Evolutionary conservation across 495 filamentous ascomycete genomes (phyloP).

Genomic region (Aspergillus nidulans): DNA sequence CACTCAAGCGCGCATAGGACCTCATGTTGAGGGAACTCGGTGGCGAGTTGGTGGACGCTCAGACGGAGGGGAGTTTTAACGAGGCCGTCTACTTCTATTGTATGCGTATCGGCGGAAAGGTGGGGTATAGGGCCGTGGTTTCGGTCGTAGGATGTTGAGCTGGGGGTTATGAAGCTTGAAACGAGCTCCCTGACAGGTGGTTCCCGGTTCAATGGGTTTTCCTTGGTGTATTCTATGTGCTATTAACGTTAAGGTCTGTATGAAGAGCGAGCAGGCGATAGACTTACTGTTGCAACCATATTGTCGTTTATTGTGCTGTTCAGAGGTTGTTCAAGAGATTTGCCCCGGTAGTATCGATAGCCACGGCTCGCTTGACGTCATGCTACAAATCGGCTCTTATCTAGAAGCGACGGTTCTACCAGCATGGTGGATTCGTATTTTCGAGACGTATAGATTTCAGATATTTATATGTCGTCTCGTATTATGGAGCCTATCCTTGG

Average conservation of each 20-base stretch:
- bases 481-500: too few relatives aligned
- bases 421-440: too few relatives aligned
- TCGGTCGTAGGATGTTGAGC: conserved; percentile 40
- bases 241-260: background rate
- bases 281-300: conserved; percentile 6
- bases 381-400: background rate
- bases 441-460: too few relatives aligned
- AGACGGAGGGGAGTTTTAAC: conserved; percentile 29
- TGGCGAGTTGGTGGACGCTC: conserved; percentile 33
- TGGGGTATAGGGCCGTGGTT: conserved; percentile 53
- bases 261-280: background rate
- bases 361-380: background rate
- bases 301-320: background rate
- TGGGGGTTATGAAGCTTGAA: conserved; percentile 39
- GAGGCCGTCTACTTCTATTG: conserved; percentile 38
- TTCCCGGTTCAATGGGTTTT: conserved; percentile 44
- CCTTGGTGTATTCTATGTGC: conserved; percentile 27
- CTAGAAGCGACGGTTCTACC: too few relatives aligned
- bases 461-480: too few relatives aligned
- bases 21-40: conserved; percentile 47
- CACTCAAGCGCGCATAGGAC: conserved; percentile 57
- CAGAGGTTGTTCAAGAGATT: background rate
- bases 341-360: background rate
- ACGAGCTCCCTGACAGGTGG: conserved; percentile 35
- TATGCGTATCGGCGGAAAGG: conserved; percentile 34